phyloP scores from a whole-genome alignment of 2,329 filamentous ascomycete genomes.

The Talaromyces sp. region DNA sequence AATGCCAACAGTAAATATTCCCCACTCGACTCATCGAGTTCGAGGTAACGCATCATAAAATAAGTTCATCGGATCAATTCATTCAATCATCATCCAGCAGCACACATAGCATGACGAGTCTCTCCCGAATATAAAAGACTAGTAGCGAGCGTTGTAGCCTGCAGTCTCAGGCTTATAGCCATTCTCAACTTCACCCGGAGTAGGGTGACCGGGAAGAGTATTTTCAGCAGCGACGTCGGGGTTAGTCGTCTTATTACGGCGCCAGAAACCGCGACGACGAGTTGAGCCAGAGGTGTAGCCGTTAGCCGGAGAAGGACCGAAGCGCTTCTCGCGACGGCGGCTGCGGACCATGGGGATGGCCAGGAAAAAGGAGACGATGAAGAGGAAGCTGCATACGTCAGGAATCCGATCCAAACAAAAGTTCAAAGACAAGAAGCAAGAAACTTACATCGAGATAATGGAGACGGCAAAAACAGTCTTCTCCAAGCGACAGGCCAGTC shows the following conservation, averaged over 20 bases:
- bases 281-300: conserved; percentile 61
- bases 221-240: conserved; percentile 28
- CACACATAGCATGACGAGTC: not conserved
- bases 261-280: conserved; percentile 36
- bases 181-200: conserved; percentile 37
- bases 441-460: conserved; percentile 68
- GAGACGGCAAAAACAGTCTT: conserved; percentile 73
- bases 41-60: not conserved
- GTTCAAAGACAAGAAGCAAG: no score
- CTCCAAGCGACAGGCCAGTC: conserved; percentile 70
- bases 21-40: not conserved
- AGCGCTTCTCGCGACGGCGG: conserved; percentile 71
- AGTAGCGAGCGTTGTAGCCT: conserved; percentile 8
- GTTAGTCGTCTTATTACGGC: conserved; percentile 39
- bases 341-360: conserved; percentile 66
- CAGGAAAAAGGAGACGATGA: conserved; percentile 66
- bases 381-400: conserved; percentile 59
- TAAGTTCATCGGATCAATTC: not conserved
- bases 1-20: not conserved
- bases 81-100: not conserved
- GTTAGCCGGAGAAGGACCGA: conserved; percentile 62
- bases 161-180: conserved; percentile 17
- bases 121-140: not conserved
- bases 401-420: no score
- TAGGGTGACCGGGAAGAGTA: conserved; percentile 38